phyloP scores from a whole-genome alignment of 139 green algal genomes.

The Dunaliella primolecta region DNA sequence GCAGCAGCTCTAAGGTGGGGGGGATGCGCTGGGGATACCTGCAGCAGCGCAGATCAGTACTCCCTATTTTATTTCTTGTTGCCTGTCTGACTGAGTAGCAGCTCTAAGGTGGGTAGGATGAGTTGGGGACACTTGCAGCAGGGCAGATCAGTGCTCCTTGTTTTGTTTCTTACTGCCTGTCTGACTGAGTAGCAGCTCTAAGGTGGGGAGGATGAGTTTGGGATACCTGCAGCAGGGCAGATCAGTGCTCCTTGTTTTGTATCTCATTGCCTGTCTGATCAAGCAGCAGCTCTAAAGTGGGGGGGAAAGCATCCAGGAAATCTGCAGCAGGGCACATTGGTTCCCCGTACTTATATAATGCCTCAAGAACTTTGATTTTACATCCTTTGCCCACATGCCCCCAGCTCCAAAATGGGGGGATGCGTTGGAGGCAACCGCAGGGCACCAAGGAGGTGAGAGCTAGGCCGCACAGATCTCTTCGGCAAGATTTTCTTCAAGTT shows the following conservation, averaged over 20 bases:
- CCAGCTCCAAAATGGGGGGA: neutral
- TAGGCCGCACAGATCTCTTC: no score
- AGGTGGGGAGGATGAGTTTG: conserved; percentile 29
- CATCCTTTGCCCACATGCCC: no score
- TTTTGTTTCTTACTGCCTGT: conserved; percentile 25
- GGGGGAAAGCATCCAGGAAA: neutral
- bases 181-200: conserved; percentile 31
- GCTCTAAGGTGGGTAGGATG: neutral
- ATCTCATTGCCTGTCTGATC: neutral
- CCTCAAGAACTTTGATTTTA: no score
- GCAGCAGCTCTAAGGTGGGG: conserved; percentile 25
- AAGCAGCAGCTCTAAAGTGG: neutral
- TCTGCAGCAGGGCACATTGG: no score
- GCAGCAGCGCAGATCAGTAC: conserved; percentile 22
- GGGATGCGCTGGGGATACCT: conserved; percentile 44
- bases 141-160: conserved; percentile 35
- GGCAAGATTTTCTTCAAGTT: no score
- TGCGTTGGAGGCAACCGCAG: conserved; percentile 17
- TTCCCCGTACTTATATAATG: no score
- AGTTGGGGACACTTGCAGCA: conserved; percentile 19
- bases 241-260: conserved; percentile 5
- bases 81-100: neutral
- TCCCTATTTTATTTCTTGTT: no score
- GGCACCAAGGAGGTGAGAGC: no score
- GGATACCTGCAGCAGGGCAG: conserved; percentile 35